phyloP scores from a whole-genome alignment of 805 yeast species.

The Teunomyces cretensis region DNA sequence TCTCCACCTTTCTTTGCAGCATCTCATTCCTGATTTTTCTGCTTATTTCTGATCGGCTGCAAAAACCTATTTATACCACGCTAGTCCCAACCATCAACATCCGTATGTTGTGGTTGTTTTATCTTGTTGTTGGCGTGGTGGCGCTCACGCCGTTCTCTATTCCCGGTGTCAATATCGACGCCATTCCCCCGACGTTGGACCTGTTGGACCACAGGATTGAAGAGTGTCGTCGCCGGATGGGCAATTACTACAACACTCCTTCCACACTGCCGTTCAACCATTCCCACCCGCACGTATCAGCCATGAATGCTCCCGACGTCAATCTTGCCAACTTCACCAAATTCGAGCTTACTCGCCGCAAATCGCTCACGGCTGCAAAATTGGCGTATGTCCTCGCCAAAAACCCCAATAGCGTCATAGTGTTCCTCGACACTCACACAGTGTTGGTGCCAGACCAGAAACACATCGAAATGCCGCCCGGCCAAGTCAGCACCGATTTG shows the following conservation, averaged over 20 bases:
- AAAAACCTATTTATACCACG: too few species aligned
- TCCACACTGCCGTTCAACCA: neutral
- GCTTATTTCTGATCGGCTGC: too few species aligned
- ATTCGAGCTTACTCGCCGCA: slow-evolving; percentile 7
- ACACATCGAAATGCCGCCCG: slow-evolving; percentile 1
- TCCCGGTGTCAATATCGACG: neutral
- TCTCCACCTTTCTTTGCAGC: too few species aligned
- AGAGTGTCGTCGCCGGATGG: neutral
- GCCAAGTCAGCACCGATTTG: neutral
- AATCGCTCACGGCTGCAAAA: slow-evolving; percentile 9
- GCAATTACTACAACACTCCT: neutral
- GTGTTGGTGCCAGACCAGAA: slow-evolving; percentile 14
- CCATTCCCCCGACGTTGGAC: neutral
- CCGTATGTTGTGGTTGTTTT: neutral
- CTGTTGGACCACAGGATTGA: neutral
- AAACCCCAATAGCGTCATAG: slow-evolving; percentile 10
- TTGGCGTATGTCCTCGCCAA: slow-evolving; percentile 11
- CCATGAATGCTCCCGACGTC: neutral
- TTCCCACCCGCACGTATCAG: neutral
- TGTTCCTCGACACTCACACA: slow-evolving; percentile 18
- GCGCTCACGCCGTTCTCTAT: neutral
- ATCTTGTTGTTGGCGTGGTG: neutral
- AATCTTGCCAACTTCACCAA: slow-evolving; percentile 1
- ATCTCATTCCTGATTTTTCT: too few species aligned
- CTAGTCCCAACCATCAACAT: too few species aligned